phyloP scores from a whole-genome alignment of 768 basidiomycete species.

The Lepiota brunneoincarnata region DNA sequence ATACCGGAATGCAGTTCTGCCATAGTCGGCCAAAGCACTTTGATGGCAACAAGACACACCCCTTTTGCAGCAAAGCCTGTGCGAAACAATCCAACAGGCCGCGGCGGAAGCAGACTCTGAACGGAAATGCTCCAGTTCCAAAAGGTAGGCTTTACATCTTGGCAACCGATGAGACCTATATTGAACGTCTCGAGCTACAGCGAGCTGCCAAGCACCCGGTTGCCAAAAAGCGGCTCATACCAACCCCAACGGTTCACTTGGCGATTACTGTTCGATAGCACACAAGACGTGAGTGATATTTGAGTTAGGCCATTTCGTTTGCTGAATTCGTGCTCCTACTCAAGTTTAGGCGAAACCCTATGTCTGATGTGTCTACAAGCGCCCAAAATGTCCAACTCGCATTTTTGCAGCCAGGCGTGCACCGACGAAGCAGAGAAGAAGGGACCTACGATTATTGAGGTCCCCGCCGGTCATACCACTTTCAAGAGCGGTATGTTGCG shows the following conservation, averaged over 20 bases:
- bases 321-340: background rate
- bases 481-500: conserved; percentile 58
- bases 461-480: conserved; percentile 55
- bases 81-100: conserved; percentile 42
- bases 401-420: conserved; percentile 62
- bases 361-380: conserved; percentile 62
- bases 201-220: conserved; percentile 46
- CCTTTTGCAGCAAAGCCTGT: conserved; percentile 64
- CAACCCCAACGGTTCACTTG: conserved; percentile 33
- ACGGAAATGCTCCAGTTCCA: conserved; percentile 12
- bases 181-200: conserved; percentile 3
- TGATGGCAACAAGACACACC: conserved; percentile 56
- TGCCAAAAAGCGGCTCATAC: conserved; percentile 44
- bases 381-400: conserved; percentile 51
- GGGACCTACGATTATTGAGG: conserved; percentile 57
- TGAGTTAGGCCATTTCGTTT: background rate
- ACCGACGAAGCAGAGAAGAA: conserved; percentile 50
- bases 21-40: conserved; percentile 56
- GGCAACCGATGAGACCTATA: background rate
- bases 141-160: conserved; percentile 15
- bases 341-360: conserved; percentile 43
- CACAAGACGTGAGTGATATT: conserved; percentile 44
- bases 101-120: conserved; percentile 22
- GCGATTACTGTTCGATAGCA: conserved; percentile 49
- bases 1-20: conserved; percentile 42